These are phyloP conservation scores for Pythium aquatile DNA, from an alignment of 352 stramenopile species.

Conservation along the genomic window DNA sequence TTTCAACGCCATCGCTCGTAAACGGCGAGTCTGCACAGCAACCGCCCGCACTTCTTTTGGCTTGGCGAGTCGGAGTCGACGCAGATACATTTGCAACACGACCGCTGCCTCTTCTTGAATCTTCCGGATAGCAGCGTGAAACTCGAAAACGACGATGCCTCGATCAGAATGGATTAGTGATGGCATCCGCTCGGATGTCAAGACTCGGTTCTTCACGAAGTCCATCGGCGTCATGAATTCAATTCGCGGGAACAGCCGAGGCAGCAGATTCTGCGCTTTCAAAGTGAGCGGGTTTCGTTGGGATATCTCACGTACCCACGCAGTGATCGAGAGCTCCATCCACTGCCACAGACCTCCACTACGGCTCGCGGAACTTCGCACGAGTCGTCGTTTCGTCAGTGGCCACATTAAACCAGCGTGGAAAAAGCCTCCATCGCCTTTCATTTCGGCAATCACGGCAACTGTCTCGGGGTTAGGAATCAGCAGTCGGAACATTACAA, in stretches of 20 bases:
- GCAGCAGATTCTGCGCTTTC: neutral
- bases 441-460: conserved; percentile 12
- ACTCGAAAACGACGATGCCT: conserved; percentile 8
- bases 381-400: conserved; percentile 1
- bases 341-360: conserved; percentile 10
- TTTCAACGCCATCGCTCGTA: neutral
- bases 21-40: neutral
- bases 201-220: neutral
- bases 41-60: neutral
- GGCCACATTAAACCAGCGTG: conserved; percentile 11
- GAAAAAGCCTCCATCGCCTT: conserved; percentile 8
- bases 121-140: neutral
- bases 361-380: conserved; percentile 3
- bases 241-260: neutral
- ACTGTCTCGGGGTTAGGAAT: conserved; percentile 17
- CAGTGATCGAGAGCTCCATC: conserved; percentile 12
- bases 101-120: conserved; percentile 3
- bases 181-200: neutral
- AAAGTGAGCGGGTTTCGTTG: neutral
- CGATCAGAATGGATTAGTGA: neutral
- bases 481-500: conserved; percentile 13
- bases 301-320: neutral
- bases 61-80: neutral
- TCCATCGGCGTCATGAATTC: conserved; percentile 1
- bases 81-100: conserved; percentile 12